Percentiles rank a stretch among this genome's conserved stretches.
Evolutionary conservation across 2,329 filamentous ascomycete species (phyloP).

Genomic region (Thermomyces lanuginosus): DNA sequence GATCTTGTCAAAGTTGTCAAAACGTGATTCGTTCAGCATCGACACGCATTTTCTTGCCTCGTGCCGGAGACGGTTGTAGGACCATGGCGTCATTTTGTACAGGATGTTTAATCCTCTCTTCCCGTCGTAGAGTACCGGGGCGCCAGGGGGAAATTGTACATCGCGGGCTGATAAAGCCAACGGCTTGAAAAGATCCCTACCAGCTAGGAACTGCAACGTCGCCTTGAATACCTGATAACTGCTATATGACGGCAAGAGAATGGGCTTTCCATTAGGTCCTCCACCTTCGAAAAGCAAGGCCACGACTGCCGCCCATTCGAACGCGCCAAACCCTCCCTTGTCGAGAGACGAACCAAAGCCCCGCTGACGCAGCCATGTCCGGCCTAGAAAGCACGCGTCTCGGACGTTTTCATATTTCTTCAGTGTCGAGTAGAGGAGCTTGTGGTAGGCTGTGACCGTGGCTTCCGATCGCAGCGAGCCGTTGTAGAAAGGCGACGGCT

Average conservation of each 20-base stretch:
- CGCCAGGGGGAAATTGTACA: conserved; percentile 22
- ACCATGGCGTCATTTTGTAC: conserved; percentile 82
- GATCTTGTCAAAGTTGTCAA: conserved; percentile 67
- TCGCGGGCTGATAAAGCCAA: conserved; percentile 28
- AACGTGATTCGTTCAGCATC: conserved; percentile 55
- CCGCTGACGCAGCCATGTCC: conserved; percentile 76
- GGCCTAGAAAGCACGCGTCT: conserved; percentile 73
- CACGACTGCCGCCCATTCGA: conserved; percentile 74
- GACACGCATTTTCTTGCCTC: conserved; percentile 60
- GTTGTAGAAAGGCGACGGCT: conserved; percentile 75
- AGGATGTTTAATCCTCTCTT: conserved; percentile 60
- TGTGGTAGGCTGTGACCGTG: conserved; percentile 57
- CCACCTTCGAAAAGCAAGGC: conserved; percentile 68
- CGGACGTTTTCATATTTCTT: conserved; percentile 56
- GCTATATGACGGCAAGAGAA: conserved; percentile 67
- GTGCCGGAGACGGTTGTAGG: conserved; percentile 54
- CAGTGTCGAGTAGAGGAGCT: conserved; percentile 52
- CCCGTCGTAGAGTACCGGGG: conserved; percentile 67
- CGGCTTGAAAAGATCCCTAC: conserved; percentile 56
- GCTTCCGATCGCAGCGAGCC: conserved; percentile 65
- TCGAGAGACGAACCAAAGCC: conserved; percentile 57
- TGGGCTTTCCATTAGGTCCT: conserved; percentile 50
- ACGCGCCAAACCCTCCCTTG: conserved; percentile 74
- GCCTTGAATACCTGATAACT: conserved; percentile 92
- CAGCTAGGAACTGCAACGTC: conserved; percentile 68